Conservation (phyloP, 225 moss, liverwort and hornwort genomes). For the Rhytidiadelphus loreus region DNA sequence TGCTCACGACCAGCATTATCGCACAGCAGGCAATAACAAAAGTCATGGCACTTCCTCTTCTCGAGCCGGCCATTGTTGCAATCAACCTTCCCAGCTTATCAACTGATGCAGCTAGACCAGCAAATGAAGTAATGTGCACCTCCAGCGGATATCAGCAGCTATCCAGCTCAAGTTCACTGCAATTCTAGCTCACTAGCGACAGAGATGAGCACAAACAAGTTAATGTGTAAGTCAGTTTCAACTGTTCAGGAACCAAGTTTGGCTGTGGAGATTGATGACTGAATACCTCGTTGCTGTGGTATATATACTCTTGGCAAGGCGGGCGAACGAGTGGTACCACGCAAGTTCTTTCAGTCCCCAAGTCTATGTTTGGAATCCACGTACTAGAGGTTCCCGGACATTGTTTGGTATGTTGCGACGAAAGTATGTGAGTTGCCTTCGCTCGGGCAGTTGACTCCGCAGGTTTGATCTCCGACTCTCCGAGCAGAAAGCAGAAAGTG, state of each 20-base stretch:
- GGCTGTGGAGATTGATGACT: not conserved
- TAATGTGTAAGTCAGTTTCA: not conserved
- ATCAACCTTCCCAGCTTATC: not conserved
- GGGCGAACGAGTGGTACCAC: not conserved
- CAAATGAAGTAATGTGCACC: too few relatives aligned
- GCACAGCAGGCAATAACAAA: not conserved
- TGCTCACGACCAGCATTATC: not conserved
- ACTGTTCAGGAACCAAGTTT: not conserved
- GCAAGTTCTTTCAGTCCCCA: too few relatives aligned
- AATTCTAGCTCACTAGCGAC: not conserved
- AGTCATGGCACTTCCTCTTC: not conserved
- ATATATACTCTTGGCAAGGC: not conserved
- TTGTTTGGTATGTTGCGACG: not conserved
- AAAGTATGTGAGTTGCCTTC: not conserved
- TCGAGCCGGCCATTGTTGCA: not conserved
- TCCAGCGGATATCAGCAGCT: too few relatives aligned
- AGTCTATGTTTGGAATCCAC: not conserved
- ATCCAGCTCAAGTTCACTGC: not conserved
- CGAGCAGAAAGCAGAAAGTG: not conserved
- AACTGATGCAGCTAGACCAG: not conserved
- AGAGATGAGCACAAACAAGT: not conserved
- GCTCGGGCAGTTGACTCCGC: not conserved
- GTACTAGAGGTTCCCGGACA: not conserved
- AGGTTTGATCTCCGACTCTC: too few relatives aligned
- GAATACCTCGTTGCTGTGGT: too few relatives aligned